Base-by-base conservation (phyloP, 83 land plant species). In the Isoetes engelmannii region DNA sequence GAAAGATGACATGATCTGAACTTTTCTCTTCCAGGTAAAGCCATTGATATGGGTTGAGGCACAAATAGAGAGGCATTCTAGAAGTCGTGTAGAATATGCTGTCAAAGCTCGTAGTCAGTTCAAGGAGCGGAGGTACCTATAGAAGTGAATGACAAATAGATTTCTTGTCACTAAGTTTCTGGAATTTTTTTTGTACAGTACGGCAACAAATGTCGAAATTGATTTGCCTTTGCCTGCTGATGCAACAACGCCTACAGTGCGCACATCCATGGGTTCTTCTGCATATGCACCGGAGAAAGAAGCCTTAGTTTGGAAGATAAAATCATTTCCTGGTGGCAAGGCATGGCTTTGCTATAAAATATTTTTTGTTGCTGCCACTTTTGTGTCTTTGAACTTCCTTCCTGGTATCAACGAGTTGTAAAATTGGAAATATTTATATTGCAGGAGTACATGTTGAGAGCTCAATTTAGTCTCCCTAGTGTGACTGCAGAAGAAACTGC, bases 311-410 rank as follows among this genome's bases (percentile, higher is more conserved):
- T 93, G 98, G 98, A 93, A 90, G 69, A 93, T 93, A 44, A 90
- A 84, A 76, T 93, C 98, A 68, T 93, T 93, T 83, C 98, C 98
- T 57, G 98, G 98, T 70, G 96, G 96, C 65, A 93, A 93, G 92
- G 98, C 83, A 63, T 60, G 63, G 44, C 15, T 17, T 51, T 43
- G 13, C 69, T 8, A n/a, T 12, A 51, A 28, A 28, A 28, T 2
- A 0, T 51, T 65, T 48, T 71, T 44, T 45, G 45, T 15, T 57
- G 54, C 43, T 19, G 45, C 8, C 12, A 9, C 4, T 42, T 69
- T 71, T 71, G 69, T 62, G 47, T 61, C 63, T 20, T 6, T 63
- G 46, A 63, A 4, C 46, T 21, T 28, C 46, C 46, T 21, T 13
- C 44, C 46, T 41, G 8, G 4, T 0, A 48, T 47, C 19, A 19